These are phyloP conservation scores for Ehretia macrophylla DNA, from an alignment of 257 asterid genomes.

Conservation along the genomic window DNA sequence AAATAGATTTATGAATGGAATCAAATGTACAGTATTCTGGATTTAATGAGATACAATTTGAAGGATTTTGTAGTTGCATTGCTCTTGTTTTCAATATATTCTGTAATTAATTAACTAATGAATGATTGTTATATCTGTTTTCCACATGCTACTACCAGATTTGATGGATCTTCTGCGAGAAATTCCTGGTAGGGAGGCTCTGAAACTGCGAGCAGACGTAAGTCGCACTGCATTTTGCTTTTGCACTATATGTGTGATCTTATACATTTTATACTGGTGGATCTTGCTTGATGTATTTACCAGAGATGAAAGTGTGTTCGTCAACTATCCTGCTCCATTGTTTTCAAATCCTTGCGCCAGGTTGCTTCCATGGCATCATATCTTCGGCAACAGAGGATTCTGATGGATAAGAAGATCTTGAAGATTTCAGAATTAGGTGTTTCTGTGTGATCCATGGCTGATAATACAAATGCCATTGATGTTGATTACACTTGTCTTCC, in stretches of 20 bases:
- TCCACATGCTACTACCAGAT: constrained; percentile 29
- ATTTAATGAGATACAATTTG: too few relatives aligned
- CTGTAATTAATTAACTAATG: background rate
- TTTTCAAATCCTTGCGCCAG: constrained; percentile 29
- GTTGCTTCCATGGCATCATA: constrained; percentile 90
- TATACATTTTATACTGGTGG: background rate
- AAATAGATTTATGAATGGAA: too few relatives aligned
- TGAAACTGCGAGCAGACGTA: constrained; percentile 90
- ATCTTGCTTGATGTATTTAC: background rate
- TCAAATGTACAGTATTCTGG: too few relatives aligned
- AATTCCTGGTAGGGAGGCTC: constrained; percentile 84
- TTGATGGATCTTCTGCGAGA: constrained; percentile 84
- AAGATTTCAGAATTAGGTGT: constrained; percentile 81
- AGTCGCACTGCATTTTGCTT: constrained; percentile 17
- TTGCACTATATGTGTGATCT: constrained; percentile 3
- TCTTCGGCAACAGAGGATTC: constrained; percentile 63
- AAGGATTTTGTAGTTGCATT: background rate
- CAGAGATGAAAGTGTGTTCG: too few relatives aligned
- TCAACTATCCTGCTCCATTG: background rate
- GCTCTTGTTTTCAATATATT: background rate
- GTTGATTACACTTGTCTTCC: background rate
- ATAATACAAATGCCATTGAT: too few relatives aligned
- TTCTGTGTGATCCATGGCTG: constrained; percentile 38
- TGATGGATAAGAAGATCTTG: constrained; percentile 54
- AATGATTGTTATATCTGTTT: background rate